Base-by-base conservation (phyloP, 2,329 filamentous ascomycete genomes). In the Colletotrichum phormii region DNA sequence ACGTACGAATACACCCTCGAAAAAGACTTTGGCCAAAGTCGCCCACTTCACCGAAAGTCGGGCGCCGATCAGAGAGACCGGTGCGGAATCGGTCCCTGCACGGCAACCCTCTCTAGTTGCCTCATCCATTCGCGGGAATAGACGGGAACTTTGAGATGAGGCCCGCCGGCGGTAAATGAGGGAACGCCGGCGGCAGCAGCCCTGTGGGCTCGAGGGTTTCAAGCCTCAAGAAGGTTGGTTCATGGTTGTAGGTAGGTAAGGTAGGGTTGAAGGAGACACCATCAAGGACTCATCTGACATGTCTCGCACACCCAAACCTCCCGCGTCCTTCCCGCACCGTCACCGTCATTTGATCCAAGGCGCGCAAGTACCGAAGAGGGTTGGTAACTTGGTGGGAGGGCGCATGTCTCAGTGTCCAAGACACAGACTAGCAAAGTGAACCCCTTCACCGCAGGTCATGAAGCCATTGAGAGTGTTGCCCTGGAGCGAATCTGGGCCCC, bases 371-470 rank as follows among this genome's bases (percentile, higher is more conserved):
- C 46, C 70, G 51, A 49, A 49, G 42, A 22, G 18, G 18, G 42
- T 49, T 49, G 70, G 59, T 5, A 29, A 29, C 26, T 29, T 29
- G 26, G 26, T 29, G 54, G 54, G 24, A 55, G 54, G 60, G 66
- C 66, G 66, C 29, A 72, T 72, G 70, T 72, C 70, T 73, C 60
- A 62, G 33, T 71, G 35, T 73, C 61, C 42, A 64, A 71, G 61
- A 71, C 66, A 65, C 11, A 18, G 29, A 15, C 62, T 31, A 55
- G 5, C 35, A 49, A 22, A 55, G 46, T 9, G 46, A 51, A 54
- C 59, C 58, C 70, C 54, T 57, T 72, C 71, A 73, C 71, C 71
- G 71, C 71, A 73, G 71, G 71, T 71, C 71, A 73, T 62, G 66
- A 51, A 63, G 54, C 46, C 46, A 26, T 55, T 22, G 33, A 24